Conservation (phyloP, 352 stramenopile genomes). For the Phytophthora tubulina region DNA sequence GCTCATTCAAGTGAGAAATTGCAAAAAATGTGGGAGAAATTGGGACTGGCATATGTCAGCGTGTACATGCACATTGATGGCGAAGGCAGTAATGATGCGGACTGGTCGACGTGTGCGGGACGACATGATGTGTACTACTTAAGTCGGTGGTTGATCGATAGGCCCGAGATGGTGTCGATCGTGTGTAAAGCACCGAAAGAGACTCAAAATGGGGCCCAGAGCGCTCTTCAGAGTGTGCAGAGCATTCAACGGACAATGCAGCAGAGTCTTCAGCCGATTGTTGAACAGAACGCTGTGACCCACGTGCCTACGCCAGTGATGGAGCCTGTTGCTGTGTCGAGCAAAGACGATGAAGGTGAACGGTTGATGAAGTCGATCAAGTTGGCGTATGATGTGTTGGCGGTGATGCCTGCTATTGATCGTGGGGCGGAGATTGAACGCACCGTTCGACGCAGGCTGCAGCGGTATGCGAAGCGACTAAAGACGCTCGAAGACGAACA, state of each 20-base stretch:
- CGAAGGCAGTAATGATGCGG: not conserved
- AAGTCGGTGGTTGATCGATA: slow-evolving; percentile 10
- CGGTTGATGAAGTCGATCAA: slow-evolving; percentile 25
- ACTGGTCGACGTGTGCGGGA: slow-evolving; percentile 12
- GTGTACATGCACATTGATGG: not conserved
- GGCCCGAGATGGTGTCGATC: slow-evolving; percentile 2
- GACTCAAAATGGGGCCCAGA: not conserved
- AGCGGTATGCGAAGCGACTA: slow-evolving; percentile 15
- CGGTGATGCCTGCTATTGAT: slow-evolving; percentile 9
- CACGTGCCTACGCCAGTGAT: not conserved
- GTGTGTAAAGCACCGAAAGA: slow-evolving; percentile 5
- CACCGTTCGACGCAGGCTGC: slow-evolving; percentile 19
- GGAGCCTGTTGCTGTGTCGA: not conserved
- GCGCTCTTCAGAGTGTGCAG: not conserved
- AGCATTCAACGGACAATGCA: not conserved
- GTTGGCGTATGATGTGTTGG: slow-evolving; percentile 21
- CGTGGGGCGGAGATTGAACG: slow-evolving; percentile 20
- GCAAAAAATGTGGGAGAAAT: slow-evolving; percentile 26
- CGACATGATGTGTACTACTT: slow-evolving; percentile 29
- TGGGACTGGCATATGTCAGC: slow-evolving; percentile 16
- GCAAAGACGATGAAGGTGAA: slow-evolving; percentile 10
- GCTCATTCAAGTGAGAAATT: slow-evolving; percentile 27
- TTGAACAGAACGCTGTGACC: not conserved
- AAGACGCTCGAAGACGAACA: slow-evolving; percentile 23
- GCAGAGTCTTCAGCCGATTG: slow-evolving; percentile 7